Conservation (phyloP, 2,329 filamentous ascomycete species). For the Pseudogymnoascus sp. region DNA sequence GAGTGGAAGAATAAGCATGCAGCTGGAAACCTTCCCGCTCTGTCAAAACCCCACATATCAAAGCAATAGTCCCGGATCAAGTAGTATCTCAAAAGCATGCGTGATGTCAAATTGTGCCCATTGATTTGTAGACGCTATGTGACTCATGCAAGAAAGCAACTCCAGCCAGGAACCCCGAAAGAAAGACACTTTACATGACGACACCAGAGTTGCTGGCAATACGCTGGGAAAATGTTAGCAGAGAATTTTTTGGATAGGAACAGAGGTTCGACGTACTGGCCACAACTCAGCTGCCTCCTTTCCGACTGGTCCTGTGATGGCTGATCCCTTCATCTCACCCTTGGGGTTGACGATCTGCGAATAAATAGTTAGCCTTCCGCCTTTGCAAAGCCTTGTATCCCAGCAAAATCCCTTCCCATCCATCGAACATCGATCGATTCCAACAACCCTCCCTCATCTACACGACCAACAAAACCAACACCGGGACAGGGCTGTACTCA, state of each 20-base stretch:
- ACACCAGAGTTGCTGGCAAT: constrained; percentile 99
- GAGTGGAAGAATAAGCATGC: background rate
- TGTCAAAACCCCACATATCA: background rate
- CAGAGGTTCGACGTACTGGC: constrained; percentile 62
- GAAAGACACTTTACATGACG: constrained; percentile 76
- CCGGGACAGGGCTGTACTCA: constrained; percentile 47
- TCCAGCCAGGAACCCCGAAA: constrained; percentile 26
- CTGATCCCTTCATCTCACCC: constrained; percentile 99
- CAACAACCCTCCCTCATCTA: background rate
- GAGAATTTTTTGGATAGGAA: constrained; percentile 12
- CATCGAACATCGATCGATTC: background rate
- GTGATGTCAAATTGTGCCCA: constrained; percentile 13
- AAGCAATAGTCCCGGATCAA: background rate
- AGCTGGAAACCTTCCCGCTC: background rate
- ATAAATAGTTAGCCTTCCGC: constrained; percentile 32
- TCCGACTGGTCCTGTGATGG: constrained; percentile 97
- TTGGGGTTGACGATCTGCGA: constrained; percentile 97
- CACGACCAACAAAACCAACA: background rate
- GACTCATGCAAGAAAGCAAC: constrained; percentile 20
- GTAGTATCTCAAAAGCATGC: constrained; percentile 9
- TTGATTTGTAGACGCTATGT: constrained; percentile 19
- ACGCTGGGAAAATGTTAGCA: constrained; percentile 57
- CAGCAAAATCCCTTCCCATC: background rate
- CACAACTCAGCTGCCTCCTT: constrained; percentile 99
- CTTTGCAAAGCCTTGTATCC: constrained; percentile 1